phyloP scores from a whole-genome alignment of 805 yeast species.

The Alloascoidea hylecoeti region DNA sequence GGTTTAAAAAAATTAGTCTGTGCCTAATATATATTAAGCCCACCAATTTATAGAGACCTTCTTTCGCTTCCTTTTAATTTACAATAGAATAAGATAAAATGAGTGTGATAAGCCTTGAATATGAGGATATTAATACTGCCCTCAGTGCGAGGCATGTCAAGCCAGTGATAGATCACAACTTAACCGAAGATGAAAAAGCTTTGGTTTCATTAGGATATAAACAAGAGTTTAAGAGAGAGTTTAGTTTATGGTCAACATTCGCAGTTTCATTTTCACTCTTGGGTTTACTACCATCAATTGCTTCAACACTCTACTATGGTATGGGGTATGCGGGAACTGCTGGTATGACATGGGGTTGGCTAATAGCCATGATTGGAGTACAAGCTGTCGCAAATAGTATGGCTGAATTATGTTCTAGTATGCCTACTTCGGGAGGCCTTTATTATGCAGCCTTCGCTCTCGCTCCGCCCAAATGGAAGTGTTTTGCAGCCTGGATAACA shows the following conservation, averaged over 20 bases:
- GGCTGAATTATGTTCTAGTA: constrained; percentile 53
- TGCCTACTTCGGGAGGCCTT: constrained; percentile 57
- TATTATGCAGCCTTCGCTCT: constrained; percentile 55
- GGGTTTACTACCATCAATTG: constrained; percentile 51
- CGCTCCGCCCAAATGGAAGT: constrained; percentile 39
- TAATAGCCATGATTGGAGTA: constrained; percentile 40
- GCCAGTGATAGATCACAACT: constrained; percentile 21
- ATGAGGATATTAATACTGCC: background rate
- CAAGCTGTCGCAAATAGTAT: constrained; percentile 43
- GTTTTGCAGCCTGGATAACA: constrained; percentile 44
- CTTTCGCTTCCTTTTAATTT: too few relatives aligned
- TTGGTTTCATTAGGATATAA: constrained; percentile 42
- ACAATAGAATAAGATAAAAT: too few relatives aligned
- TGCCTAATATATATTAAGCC: too few relatives aligned
- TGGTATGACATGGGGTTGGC: constrained; percentile 51
- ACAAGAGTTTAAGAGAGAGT: constrained; percentile 48
- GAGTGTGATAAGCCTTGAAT: too few relatives aligned
- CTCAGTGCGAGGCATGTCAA: background rate
- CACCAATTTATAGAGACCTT: too few relatives aligned
- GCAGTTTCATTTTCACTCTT: constrained; percentile 52
- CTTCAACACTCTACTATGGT: constrained; percentile 47
- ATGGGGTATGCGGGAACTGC: constrained; percentile 47
- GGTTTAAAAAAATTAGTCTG: too few relatives aligned
- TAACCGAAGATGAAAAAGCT: constrained; percentile 22
- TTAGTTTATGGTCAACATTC: constrained; percentile 40